Evolutionary conservation across 2,329 filamentous ascomycete species (phyloP).

Genomic region (Colletotrichum somersetense): DNA sequence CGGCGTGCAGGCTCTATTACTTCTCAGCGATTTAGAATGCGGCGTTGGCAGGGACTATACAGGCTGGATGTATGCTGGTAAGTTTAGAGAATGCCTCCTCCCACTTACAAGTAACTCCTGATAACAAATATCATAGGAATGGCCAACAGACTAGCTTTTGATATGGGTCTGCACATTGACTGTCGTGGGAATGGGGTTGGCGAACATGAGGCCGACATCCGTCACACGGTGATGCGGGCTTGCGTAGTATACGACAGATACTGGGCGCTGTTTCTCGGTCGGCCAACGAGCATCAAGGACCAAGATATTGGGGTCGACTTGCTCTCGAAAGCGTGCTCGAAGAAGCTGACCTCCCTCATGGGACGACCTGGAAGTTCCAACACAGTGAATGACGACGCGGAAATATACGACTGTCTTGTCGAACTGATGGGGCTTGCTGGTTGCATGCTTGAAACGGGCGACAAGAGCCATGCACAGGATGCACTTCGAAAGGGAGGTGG

Average conservation of each 20-base stretch:
- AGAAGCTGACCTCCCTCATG: constrained; percentile 52
- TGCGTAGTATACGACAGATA: constrained; percentile 67
- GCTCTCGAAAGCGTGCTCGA: constrained; percentile 59
- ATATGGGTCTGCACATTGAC: constrained; percentile 63
- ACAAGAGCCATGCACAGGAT: constrained; percentile 52
- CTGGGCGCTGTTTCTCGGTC: constrained; percentile 67
- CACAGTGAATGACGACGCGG: constrained; percentile 44
- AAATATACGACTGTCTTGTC: constrained; percentile 65
- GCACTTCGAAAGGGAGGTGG: constrained; percentile 46
- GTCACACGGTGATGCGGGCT: constrained; percentile 65
- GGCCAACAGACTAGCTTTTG: constrained; percentile 60
- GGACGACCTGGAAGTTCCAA: constrained; percentile 49
- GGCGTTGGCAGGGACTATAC: constrained; percentile 66
- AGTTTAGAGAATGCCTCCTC: constrained; percentile 43
- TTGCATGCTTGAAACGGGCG: constrained; percentile 61
- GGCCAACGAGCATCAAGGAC: constrained; percentile 66
- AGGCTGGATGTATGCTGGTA: constrained; percentile 67
- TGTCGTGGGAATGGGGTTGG: constrained; percentile 56
- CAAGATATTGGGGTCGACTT: constrained; percentile 63
- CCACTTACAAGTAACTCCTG: constrained; percentile 43
- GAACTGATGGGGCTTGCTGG: constrained; percentile 69
- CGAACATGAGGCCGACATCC: constrained; percentile 60
- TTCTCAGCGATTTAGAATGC: constrained; percentile 66
- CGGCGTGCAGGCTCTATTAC: constrained; percentile 63
- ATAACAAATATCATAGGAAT: constrained; percentile 48